Percentiles rank a stretch among this genome's conserved stretches.
These are phyloP conservation scores for Puccinia triticina DNA, from an alignment of 1,284 basidiomycete species.

Conservation along the genomic window DNA sequence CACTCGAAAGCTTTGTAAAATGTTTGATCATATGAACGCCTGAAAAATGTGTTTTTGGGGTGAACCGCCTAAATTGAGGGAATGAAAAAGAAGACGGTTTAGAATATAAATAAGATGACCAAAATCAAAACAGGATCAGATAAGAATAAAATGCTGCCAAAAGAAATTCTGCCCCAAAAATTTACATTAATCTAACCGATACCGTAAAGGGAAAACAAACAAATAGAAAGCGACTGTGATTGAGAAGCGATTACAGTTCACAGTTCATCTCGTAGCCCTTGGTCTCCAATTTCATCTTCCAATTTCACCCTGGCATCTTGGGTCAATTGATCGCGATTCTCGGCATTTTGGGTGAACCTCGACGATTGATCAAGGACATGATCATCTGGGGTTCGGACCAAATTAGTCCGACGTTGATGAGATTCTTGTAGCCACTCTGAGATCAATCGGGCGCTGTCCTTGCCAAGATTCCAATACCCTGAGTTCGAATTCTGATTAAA, in stretches of 20 bases:
- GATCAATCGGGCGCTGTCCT: slow-evolving; percentile 32
- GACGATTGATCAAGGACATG: background rate
- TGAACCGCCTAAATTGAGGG: too few species aligned
- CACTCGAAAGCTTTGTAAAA: too few species aligned
- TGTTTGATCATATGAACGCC: too few species aligned
- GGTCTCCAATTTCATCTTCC: slow-evolving; percentile 10
- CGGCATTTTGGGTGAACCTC: background rate
- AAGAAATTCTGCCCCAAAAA: too few species aligned
- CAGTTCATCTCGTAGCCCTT: slow-evolving; percentile 22
- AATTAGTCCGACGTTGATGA: slow-evolving; percentile 12
- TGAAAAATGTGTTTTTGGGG: too few species aligned
- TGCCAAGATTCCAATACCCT: slow-evolving; percentile 35
- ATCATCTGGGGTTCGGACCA: background rate
- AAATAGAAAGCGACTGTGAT: too few species aligned
- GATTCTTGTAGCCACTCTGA: slow-evolving; percentile 35
- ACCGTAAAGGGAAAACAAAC: too few species aligned
- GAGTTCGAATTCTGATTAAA: slow-evolving; percentile 44
- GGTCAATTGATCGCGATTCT: slow-evolving; percentile 4
- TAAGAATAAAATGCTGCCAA: too few species aligned
- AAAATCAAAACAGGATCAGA: too few species aligned
- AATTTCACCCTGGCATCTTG: slow-evolving; percentile 24
- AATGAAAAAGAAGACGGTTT: too few species aligned
- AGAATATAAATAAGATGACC: too few species aligned
- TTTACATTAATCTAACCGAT: too few species aligned
- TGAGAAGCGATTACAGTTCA: background rate